Evolutionary conservation across 257 asterid genomes (phyloP), one percentile per base, ranked within the genome.

Genomic region (Leonotis leonurus): DNA sequence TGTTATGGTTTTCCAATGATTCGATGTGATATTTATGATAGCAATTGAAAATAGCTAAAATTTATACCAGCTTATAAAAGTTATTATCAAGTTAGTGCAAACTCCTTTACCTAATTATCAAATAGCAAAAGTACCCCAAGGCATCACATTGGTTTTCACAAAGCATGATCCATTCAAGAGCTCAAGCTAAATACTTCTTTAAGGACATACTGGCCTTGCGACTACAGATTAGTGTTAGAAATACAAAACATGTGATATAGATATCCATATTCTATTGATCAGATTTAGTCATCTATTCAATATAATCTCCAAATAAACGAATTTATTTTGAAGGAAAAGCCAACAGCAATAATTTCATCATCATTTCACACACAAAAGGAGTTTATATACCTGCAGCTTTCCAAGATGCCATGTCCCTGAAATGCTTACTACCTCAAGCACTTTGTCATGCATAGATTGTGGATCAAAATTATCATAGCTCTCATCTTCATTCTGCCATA

Each of bases 321-420:
- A 36, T 32, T 46, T 56, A 54, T 3, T 27, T 30, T 45, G 39
- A 61, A 63, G 9, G 6, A 45, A 60, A 65, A 26, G 1, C 51
- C 67, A 46, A 8, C 25, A 64, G 39, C 25, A 33, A 16, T n/a
- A n/a, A n/a, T n/a, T n/a, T 43, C 60, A n/a, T 20, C 43, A n/a
- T 16, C n/a, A 43, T 32, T 20, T 21, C 63, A 5, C 56, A 46
- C 7, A 45, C 11, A 65, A 50, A 40, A 70, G 49, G 60, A 54
- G 9, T 26, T 33, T 22, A n/a, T n/a, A 41, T 83, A 82, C 98
- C 95, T 93, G 99, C 73, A 93, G 95, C 83, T 87, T 89, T 58
- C 99, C 99, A 57, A 93, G 95, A 81, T 93, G 97, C 99, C 97
- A 89, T 46, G 88, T 82, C 60, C 99, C 97, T 32, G 99, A 93